Percentiles rank a stretch among this genome's conserved stretches.
Evolutionary conservation across 169 alveolate species (phyloP).

Genomic region (Eimeria brunetti): DNA sequence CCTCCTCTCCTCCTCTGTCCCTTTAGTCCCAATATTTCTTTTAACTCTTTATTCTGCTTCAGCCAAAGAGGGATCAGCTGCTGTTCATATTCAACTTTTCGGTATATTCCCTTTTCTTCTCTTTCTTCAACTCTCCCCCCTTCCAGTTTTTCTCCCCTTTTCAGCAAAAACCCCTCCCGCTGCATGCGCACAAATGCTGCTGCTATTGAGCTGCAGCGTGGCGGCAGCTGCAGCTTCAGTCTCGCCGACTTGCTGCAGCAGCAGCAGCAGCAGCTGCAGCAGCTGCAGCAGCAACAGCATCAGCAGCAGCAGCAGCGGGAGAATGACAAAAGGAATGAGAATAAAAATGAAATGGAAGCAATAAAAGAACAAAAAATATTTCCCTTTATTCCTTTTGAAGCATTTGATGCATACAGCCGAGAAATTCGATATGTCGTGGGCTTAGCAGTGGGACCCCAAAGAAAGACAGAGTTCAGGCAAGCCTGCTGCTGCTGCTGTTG

Average conservation of each 20-base stretch:
- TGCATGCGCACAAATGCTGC: not conserved
- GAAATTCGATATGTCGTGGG: not conserved
- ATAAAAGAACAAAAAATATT: not conserved
- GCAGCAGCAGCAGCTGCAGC: too few relatives aligned
- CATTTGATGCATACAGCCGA: conserved; percentile 24
- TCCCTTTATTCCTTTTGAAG: not conserved
- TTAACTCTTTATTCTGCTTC: too few relatives aligned
- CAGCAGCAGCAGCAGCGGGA: conserved; percentile 15
- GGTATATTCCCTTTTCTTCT: not conserved
- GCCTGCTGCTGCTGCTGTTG: not conserved
- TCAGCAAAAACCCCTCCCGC: too few relatives aligned
- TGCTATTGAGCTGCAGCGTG: too few relatives aligned
- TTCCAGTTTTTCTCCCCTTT: too few relatives aligned
- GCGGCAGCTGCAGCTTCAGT: not conserved
- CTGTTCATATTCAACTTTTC: too few relatives aligned
- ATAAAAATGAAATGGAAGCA: not conserved
- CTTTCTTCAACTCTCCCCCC: too few relatives aligned
- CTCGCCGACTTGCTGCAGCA: not conserved
- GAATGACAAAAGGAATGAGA: not conserved
- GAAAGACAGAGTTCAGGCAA: not conserved
- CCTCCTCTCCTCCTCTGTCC: too few relatives aligned
- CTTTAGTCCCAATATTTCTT: too few relatives aligned
- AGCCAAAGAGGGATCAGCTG: too few relatives aligned
- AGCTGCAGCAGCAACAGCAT: not conserved
- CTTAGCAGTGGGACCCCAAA: not conserved